phyloP scores from a whole-genome alignment of 1,284 basidiomycete species.

The Ustilago shanxiensis region DNA sequence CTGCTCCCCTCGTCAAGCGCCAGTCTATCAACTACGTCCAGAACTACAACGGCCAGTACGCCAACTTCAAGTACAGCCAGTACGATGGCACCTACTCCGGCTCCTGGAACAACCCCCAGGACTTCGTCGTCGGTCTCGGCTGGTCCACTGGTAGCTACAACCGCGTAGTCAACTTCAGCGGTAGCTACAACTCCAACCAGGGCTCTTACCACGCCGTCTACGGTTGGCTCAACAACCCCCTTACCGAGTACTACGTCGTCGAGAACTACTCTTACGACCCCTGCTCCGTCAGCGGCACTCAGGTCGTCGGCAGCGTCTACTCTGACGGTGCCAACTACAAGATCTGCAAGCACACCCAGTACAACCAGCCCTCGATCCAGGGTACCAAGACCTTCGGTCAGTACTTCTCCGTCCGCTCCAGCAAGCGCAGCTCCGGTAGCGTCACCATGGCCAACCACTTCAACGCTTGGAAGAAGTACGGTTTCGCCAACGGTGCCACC shows the following conservation, averaged over 20 bases:
- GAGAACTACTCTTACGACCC: conserved; percentile 46
- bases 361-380: conserved; percentile 47
- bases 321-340: conserved; percentile 40
- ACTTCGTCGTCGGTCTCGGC: conserved; percentile 41
- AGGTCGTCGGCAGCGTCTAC: conserved; percentile 23
- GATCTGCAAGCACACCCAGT: conserved; percentile 46
- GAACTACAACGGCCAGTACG: conserved; percentile 38
- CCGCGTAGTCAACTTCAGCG: conserved; percentile 35
- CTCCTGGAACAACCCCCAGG: conserved; percentile 32
- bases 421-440: conserved; percentile 35
- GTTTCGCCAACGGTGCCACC: conserved; percentile 33
- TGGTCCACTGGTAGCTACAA: conserved; percentile 22
- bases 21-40: conserved; percentile 45
- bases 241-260: conserved; percentile 48
- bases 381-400: conserved; percentile 45
- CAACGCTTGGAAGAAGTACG: conserved; percentile 40
- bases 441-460: conserved; percentile 40
- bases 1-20: conserved; percentile 23
- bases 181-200: conserved; percentile 28
- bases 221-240: conserved; percentile 40
- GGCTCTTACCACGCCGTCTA: conserved; percentile 43
- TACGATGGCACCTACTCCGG: conserved; percentile 29
- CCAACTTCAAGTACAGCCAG: conserved; percentile 37
- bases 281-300: conserved; percentile 18
- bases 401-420: conserved; percentile 31